Base-by-base conservation (phyloP, 2,329 filamentous ascomycete species). In the Zopfia rhizophila region DNA sequence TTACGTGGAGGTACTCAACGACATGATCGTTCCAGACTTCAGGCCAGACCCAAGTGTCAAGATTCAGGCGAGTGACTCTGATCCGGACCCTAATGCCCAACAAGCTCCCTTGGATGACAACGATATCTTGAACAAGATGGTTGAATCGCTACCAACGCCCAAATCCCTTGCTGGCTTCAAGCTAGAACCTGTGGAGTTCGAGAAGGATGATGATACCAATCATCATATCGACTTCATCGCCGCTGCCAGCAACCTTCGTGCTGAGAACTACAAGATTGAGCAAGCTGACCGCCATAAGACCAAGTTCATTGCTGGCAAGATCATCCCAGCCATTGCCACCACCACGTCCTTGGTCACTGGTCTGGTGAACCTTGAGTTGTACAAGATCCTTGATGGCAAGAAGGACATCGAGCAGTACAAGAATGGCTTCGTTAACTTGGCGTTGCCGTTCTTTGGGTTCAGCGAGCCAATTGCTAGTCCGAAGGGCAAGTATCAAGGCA, bases 161-260 rank as follows among this genome's bases (percentile, higher is more conserved):
- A 92, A 88, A 69, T 85, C 86, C 28, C 78, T 99, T 37, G 88
- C 90, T 18, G 91, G 91, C 23, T 96, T 95, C 82, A 92, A 92
- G 75, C 78, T 99, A 39, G 85, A 86, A 45, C 90, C 93, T 3
- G 94, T 97, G 5, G 94, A 97, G 63, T 99, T 99, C 64, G 91
- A 99, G 76, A 99, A 99, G 81, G 94, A 99, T 57, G 94, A 99
- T 64, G 95, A 99, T 72, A 90, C 88, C 38, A 99, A 99, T 74
- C 85, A 94, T 74, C 94, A 99, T 78, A 99, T 99, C 64, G 94
- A 97, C 74, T 99, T 99, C 78, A 97, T 99, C 75, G 95, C 94
- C 6, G 91, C 92, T 1, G 92, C 92, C 56, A 97, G 92, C 78
- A 99, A 99, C 72, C 80, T 99, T 49, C 90, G 95, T 49, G 94